A percentile compares a stretch with the other conserved stretches of the same genome.
These are phyloP conservation scores for Trypanosoma conorhini DNA, from an alignment of 208 protist species.

Conservation along the genomic window DNA sequence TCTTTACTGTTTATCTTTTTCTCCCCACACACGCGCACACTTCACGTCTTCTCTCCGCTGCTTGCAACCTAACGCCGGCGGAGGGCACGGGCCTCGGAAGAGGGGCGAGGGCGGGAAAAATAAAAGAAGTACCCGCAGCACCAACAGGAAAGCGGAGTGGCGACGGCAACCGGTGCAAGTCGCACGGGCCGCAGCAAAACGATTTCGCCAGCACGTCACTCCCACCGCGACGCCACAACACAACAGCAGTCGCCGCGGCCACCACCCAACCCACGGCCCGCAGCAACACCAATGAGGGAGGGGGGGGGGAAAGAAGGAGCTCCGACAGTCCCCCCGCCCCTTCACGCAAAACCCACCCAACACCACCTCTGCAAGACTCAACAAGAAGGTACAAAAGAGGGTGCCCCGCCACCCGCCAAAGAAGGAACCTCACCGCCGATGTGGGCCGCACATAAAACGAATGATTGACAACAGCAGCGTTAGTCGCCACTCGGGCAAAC, in stretches of 20 bases:
- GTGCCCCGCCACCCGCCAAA: constrained; percentile 13
- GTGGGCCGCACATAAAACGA: constrained; percentile 62
- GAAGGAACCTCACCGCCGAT: constrained; percentile 9
- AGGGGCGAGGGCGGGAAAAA: constrained; percentile 12
- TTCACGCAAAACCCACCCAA: background rate
- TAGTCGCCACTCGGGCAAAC: constrained; percentile 46
- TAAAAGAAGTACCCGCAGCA: constrained; percentile 15
- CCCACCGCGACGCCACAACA: too few species aligned
- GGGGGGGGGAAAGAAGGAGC: background rate
- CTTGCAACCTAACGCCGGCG: background rate
- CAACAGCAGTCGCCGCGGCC: too few species aligned
- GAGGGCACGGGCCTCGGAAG: background rate
- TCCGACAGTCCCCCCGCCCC: background rate
- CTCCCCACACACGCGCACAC: background rate
- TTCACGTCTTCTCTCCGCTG: background rate
- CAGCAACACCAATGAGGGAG: too few species aligned
- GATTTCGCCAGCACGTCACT: too few species aligned
- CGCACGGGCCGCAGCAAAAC: too few species aligned
- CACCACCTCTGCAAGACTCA: background rate
- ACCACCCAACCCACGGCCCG: too few species aligned
- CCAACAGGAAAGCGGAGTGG: constrained; percentile 8
- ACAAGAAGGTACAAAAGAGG: constrained; percentile 24
- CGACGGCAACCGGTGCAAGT: background rate
- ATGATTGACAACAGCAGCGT: constrained; percentile 66
- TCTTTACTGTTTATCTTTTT: constrained; percentile 3